These are phyloP conservation scores for Phytophthora citricola DNA, from an alignment of 352 stramenopile species.

Conservation along the genomic window DNA sequence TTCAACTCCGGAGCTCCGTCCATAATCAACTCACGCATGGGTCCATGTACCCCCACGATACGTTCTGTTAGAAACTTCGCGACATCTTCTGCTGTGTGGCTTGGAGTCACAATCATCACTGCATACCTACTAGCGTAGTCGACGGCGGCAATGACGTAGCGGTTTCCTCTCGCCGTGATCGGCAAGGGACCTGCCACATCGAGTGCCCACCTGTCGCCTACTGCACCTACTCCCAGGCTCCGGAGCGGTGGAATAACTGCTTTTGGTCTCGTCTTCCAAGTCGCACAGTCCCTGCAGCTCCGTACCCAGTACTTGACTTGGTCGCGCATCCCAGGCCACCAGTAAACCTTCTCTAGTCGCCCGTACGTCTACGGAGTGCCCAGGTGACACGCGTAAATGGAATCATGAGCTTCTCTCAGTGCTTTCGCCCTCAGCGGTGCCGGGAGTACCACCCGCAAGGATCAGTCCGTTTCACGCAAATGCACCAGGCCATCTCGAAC, in stretches of 20 bases:
- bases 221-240: too few relatives aligned
- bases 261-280: too few relatives aligned
- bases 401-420: conserved; percentile 18
- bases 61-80: too few relatives aligned
- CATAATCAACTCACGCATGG: too few relatives aligned
- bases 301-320: too few relatives aligned
- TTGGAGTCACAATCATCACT: too few relatives aligned
- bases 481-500: background rate
- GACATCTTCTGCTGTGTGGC: too few relatives aligned
- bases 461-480: background rate
- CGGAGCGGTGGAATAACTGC: too few relatives aligned
- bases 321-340: too few relatives aligned
- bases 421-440: conserved; percentile 12
- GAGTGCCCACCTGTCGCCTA: background rate
- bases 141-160: conserved; percentile 18
- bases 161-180: conserved; percentile 1
- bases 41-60: too few relatives aligned
- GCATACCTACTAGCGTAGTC: background rate
- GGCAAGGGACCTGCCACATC: conserved; percentile 18
- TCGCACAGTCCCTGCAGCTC: too few relatives aligned
- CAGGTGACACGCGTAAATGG: conserved; percentile 23
- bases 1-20: too few relatives aligned
- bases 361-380: conserved; percentile 18
- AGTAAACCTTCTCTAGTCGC: background rate
- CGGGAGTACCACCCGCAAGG: conserved; percentile 11